Evolutionary conservation across 1,284 basidiomycete genomes (phyloP).

Genomic region (Irpex lacteus): DNA sequence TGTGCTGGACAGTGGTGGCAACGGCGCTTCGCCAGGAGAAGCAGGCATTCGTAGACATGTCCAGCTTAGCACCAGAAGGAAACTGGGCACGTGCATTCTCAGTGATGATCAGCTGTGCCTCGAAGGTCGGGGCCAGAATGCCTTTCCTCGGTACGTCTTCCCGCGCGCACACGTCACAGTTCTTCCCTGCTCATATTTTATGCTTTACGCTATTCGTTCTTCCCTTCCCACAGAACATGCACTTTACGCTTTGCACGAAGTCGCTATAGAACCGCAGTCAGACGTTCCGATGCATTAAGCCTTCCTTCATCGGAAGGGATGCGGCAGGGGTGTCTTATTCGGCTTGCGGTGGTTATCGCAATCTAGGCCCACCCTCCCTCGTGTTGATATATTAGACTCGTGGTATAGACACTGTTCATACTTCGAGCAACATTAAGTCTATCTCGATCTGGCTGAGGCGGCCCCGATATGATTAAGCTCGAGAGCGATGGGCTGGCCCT

Average conservation of each 20-base stretch:
- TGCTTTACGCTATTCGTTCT: background rate
- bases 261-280: background rate
- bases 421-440: background rate
- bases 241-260: conserved; percentile 5
- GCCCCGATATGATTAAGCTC: conserved; percentile 2
- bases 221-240: background rate
- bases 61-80: conserved; percentile 2
- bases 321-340: background rate
- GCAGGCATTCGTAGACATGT: conserved; percentile 6
- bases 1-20: conserved; percentile 21
- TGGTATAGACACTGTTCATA: background rate
- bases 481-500: background rate
- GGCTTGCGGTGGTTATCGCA: conserved; percentile 2
- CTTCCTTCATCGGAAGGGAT: background rate
- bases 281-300: background rate
- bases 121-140: conserved; percentile 13
- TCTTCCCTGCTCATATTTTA: background rate
- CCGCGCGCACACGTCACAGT: background rate
- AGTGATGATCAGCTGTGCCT: conserved; percentile 16
- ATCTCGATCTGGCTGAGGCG: background rate
- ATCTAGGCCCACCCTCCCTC: conserved; percentile 1
- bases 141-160: conserved; percentile 18
- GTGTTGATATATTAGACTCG: conserved; percentile 4
- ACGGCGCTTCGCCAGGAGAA: conserved; percentile 18
- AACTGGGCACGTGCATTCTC: conserved; percentile 13